Base-by-base conservation (phyloP, 257 asterid genomes). In the Ilex aquifolium region DNA sequence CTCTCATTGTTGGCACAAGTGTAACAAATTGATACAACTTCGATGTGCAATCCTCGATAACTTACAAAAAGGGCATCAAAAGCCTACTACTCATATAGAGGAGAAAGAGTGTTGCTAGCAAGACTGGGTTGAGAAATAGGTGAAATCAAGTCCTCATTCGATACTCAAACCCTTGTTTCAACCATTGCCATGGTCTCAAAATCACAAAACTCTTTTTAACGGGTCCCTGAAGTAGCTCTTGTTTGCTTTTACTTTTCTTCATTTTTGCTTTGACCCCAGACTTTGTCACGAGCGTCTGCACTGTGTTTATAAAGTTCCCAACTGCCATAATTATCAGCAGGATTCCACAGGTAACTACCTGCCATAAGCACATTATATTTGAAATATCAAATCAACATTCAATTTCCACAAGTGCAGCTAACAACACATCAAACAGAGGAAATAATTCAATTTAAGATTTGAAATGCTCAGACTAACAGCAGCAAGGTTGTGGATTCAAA, bases 281-380 rank as follows among this genome's bases (percentile, higher is more conserved):
- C 69, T 91, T 92, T 2, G 87, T 89, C 67, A 78, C 75, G 60
- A 92, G 95, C 46, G 99, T 82, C 82, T 92, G 87, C 77, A 92
- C 95, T 7, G 99, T 89, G 82, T 92, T 85, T 36, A 77, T 80
- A 16, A 92, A 92, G 69, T 92, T 92, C 51, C 96, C 97, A 46
- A 82, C 91, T 6, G 99, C 99, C 99, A 92, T 92, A 52, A 89
- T 70, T 74, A 89, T 85, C 69, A 92, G 82, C 65, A 92, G 96
- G 70, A 89, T 65, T 67, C 96, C 97, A 72, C 99, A 92, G 10
- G 91, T 85, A 53, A 89, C 81, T 32, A 92, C 97, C 98, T 89
- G 89, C 30, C 75, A 75, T 46, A 40, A 55, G 57, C 40, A 36
- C n/a, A n/a, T n/a, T n/a, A n/a, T n/a, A 6, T 36, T 36, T 36